These are phyloP conservation scores for Trichopus zeylanicus DNA, from an alignment of 116 monocot genomes.

Conservation along the genomic window DNA sequence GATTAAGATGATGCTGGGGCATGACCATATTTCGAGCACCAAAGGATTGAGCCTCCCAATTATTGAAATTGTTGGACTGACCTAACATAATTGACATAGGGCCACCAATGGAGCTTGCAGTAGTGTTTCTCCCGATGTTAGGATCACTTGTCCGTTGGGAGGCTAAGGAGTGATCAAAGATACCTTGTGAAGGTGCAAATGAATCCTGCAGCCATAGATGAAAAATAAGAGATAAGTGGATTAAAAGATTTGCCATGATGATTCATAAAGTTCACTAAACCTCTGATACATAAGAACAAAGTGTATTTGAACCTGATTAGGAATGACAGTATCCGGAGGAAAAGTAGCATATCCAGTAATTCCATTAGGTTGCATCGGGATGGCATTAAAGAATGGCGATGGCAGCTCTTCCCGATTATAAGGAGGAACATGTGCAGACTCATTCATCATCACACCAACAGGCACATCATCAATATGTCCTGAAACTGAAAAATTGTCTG, in stretches of 20 bases:
- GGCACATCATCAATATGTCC: constrained; percentile 27
- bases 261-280: neutral
- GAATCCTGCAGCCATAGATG: constrained; percentile 22
- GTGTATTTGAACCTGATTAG: neutral
- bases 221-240: neutral
- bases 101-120: constrained; percentile 20
- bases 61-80: constrained; percentile 33
- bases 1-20: constrained; percentile 27
- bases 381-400: constrained; percentile 14
- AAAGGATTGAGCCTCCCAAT: constrained; percentile 28
- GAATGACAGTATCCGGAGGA: neutral
- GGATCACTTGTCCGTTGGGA: constrained; percentile 24
- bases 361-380: neutral
- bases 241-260: neutral
- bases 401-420: constrained; percentile 14
- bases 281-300: neutral
- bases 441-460: constrained; percentile 15
- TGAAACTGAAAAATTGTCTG: constrained; percentile 5
- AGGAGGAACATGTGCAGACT: constrained; percentile 23
- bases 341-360: neutral
- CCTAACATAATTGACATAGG: constrained; percentile 32
- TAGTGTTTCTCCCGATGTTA: constrained; percentile 27
- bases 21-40: constrained; percentile 21
- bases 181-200: constrained; percentile 34
- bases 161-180: constrained; percentile 35